These are phyloP conservation scores for Coccinonectria pachysandricola DNA, from an alignment of 2,329 filamentous ascomycete species.

Conservation along the genomic window DNA sequence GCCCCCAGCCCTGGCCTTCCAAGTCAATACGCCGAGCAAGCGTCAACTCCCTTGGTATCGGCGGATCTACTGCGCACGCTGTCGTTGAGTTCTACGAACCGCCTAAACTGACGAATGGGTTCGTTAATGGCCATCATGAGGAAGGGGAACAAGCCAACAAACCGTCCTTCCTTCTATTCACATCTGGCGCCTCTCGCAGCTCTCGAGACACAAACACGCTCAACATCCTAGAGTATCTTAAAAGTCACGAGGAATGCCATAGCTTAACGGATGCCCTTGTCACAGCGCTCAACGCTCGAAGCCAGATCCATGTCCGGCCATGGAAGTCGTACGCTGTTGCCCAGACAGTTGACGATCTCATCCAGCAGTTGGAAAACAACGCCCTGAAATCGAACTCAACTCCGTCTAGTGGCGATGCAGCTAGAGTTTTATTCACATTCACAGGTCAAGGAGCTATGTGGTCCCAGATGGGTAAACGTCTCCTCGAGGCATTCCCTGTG, in stretches of 20 bases:
- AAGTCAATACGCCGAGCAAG: constrained; percentile 16
- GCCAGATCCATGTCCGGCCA: constrained; percentile 10
- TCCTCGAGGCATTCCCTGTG: constrained; percentile 12
- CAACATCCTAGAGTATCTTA: constrained; percentile 10
- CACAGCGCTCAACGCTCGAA: constrained; percentile 11
- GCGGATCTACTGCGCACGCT: constrained; percentile 34
- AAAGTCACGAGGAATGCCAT: constrained; percentile 7
- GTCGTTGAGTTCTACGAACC: constrained; percentile 24
- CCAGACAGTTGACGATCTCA: constrained; percentile 9
- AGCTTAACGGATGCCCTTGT: constrained; percentile 7
- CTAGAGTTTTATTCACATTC: constrained; percentile 9
- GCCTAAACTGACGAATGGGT: constrained; percentile 1
- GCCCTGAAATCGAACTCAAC: constrained; percentile 9
- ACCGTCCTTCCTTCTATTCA: constrained; percentile 9
- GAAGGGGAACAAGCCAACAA: constrained; percentile 1
- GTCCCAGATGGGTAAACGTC: constrained; percentile 14
- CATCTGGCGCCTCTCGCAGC: constrained; percentile 9
- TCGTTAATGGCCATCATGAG: constrained; percentile 3
- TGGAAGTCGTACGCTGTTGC: constrained; percentile 15
- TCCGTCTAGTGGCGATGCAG: constrained; percentile 1
- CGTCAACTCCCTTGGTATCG: constrained; percentile 30
- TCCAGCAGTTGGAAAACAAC: constrained; percentile 10
- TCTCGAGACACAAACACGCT: constrained; percentile 9
- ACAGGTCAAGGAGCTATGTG: constrained; percentile 14
- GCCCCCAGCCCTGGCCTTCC: constrained; percentile 13